Evolutionary conservation across 441 rosid species (phyloP).

Genomic region (Erysimum cheiri): DNA sequence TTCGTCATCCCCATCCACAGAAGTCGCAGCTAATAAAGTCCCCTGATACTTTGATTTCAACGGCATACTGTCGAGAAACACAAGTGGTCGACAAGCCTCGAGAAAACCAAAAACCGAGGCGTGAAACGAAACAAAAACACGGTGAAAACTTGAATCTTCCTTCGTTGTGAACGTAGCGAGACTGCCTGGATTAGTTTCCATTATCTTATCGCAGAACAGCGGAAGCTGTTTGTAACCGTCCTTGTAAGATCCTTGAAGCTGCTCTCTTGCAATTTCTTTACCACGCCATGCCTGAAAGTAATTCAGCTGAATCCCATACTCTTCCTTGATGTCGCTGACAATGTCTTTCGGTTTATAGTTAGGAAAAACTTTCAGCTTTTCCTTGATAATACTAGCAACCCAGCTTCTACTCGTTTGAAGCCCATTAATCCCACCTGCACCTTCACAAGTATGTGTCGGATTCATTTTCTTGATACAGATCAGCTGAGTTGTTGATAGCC

Average conservation of each 20-base stretch:
- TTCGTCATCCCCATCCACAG: constrained; percentile 81
- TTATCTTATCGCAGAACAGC: constrained; percentile 76
- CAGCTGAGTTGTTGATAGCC: constrained; percentile 82
- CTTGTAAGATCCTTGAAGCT: constrained; percentile 89
- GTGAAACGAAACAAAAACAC: constrained; percentile 81
- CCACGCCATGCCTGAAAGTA: constrained; percentile 98
- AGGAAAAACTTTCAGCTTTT: constrained; percentile 77
- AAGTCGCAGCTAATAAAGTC: constrained; percentile 76
- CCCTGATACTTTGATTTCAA: constrained; percentile 92
- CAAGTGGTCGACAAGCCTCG: constrained; percentile 85
- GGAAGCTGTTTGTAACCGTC: constrained; percentile 91
- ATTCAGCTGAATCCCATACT: constrained; percentile 85
- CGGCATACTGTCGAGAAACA: constrained; percentile 81
- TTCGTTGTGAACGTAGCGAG: constrained; percentile 78
- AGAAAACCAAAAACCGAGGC: constrained; percentile 78
- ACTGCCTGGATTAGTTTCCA: constrained; percentile 88
- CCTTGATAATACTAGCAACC: constrained; percentile 95
- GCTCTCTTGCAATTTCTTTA: constrained; percentile 92
- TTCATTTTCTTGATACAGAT: constrained; percentile 91
- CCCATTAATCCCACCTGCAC: constrained; percentile 67
- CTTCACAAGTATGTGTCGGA: constrained; percentile 86
- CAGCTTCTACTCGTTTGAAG: constrained; percentile 92
- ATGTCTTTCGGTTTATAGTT: constrained; percentile 94
- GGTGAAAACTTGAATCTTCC: constrained; percentile 92
- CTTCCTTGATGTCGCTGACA: constrained; percentile 81